phyloP scores from a whole-genome alignment of 164 flowering plant genomes.

The Dillenia turbinata region DNA sequence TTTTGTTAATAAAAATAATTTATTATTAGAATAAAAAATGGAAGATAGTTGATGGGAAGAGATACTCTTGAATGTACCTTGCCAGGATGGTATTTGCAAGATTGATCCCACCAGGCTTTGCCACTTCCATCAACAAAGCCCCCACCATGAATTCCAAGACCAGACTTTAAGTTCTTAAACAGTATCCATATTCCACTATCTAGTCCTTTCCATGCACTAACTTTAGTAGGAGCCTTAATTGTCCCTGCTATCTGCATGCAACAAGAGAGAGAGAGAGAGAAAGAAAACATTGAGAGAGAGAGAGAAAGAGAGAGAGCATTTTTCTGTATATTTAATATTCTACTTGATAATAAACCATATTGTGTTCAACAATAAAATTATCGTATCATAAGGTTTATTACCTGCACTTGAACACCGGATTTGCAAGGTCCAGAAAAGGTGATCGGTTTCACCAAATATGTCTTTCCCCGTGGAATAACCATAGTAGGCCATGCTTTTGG shows the following conservation, averaged over 20 bases:
- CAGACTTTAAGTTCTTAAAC: background rate
- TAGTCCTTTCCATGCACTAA: slow-evolving; percentile 6
- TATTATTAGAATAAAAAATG: background rate
- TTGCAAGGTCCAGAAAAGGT: no score
- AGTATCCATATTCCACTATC: slow-evolving; percentile 11
- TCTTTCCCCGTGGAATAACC: no score
- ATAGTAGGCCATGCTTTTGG: no score
- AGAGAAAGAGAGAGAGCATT: no score
- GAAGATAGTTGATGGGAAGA: background rate
- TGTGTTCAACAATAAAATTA: no score
- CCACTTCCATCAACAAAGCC: slow-evolving; percentile 15
- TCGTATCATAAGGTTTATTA: no score
- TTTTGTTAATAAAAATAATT: background rate
- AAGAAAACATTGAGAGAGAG: no score
- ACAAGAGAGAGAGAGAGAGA: no score
- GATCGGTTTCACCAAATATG: no score
- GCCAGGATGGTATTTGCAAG: slow-evolving; percentile 11
- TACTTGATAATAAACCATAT: no score
- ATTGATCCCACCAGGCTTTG: slow-evolving; percentile 15
- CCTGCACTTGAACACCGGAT: no score
- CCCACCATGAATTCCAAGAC: slow-evolving; percentile 8
- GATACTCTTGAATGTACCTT: background rate
- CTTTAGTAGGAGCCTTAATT: slow-evolving; percentile 1
- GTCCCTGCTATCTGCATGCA: slow-evolving; percentile 7
- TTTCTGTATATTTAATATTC: no score